Conservation (phyloP, 148 eudicot genomes). For the Vaccinium vitisidaea region DNA sequence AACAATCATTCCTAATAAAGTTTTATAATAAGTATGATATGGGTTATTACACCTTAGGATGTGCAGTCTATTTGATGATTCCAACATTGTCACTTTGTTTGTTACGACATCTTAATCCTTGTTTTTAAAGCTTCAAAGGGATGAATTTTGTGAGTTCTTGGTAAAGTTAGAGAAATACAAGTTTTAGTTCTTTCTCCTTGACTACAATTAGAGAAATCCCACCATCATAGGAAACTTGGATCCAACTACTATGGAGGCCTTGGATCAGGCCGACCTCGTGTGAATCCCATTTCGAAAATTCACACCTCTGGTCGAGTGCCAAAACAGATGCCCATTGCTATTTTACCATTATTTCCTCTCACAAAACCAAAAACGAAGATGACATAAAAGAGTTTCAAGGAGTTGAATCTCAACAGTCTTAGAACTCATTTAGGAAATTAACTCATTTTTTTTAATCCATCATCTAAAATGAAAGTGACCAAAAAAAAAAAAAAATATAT, state of each 20-base stretch:
- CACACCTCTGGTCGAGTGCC: constrained; percentile 9
- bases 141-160: neutral
- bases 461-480: too few species aligned
- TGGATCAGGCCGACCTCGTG: constrained; percentile 26
- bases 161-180: neutral
- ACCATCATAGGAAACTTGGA: constrained; percentile 60
- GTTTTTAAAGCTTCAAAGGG: neutral
- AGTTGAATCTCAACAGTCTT: too few species aligned
- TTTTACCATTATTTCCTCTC: constrained; percentile 39
- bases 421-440: too few species aligned
- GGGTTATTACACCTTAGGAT: too few species aligned
- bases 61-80: neutral
- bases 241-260: constrained; percentile 72
- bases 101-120: neutral
- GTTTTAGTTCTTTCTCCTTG: constrained; percentile 25
- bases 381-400: too few species aligned
- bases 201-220: constrained; percentile 43
- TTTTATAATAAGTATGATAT: neutral
- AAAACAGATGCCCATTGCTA: constrained; percentile 18
- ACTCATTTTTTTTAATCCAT: too few species aligned
- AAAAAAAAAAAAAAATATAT: too few species aligned
- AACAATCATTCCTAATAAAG: neutral
- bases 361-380: constrained; percentile 20
- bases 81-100: neutral
- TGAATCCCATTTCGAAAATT: neutral